phyloP scores from a whole-genome alignment of 2,329 filamentous ascomycete genomes.

The Aspergillus spinulosporus region DNA sequence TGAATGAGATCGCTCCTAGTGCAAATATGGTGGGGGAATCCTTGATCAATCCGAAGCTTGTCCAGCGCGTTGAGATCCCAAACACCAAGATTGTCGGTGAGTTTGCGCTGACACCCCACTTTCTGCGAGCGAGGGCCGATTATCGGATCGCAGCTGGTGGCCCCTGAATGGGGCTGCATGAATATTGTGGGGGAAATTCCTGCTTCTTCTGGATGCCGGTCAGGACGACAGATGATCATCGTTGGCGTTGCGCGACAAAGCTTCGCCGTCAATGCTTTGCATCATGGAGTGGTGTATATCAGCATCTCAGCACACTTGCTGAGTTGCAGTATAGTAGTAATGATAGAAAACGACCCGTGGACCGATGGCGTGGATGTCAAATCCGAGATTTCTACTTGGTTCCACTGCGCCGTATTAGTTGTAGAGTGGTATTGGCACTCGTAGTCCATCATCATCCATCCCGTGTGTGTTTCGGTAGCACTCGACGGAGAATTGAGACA shows the following conservation, averaged over 20 bases:
- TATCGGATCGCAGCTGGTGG: conserved; percentile 3
- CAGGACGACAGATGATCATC: conserved; percentile 5
- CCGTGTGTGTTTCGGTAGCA: not conserved
- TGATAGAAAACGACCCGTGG: not conserved
- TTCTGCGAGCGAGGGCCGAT: conserved; percentile 1
- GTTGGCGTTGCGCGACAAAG: conserved; percentile 3
- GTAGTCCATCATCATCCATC: not conserved
- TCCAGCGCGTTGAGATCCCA: conserved; percentile 17
- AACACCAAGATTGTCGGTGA: conserved; percentile 14
- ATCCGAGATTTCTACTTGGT: not conserved
- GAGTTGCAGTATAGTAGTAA: not conserved
- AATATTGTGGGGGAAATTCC: not conserved
- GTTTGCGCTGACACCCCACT: not conserved
- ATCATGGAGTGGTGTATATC: not conserved
- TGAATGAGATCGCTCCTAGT: conserved; percentile 10
- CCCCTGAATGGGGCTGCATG: not conserved
- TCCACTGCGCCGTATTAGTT: not conserved
- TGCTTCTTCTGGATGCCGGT: conserved; percentile 10
- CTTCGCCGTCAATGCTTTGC: conserved; percentile 2
- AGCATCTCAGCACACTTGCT: not conserved
- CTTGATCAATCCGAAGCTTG: conserved; percentile 26
- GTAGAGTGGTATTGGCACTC: not conserved
- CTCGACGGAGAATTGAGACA: not conserved
- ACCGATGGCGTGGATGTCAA: not conserved
- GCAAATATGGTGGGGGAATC: conserved; percentile 21